phyloP scores from a whole-genome alignment of 768 basidiomycete genomes.

The Lactarius deliciosus region DNA sequence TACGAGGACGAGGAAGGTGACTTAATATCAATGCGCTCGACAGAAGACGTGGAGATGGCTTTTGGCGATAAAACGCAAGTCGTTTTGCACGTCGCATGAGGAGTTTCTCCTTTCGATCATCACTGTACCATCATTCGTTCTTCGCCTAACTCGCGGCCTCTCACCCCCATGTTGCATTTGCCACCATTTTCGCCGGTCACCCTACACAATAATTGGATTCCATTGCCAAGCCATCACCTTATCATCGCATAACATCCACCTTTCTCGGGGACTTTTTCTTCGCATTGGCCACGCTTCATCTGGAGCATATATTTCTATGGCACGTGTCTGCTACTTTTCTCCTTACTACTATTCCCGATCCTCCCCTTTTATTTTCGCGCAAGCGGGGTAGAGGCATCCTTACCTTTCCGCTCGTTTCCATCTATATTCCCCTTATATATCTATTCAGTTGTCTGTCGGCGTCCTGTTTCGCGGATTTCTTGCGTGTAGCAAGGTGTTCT shows the following conservation, averaged over 20 bases:
- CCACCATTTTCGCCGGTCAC: constrained; percentile 19
- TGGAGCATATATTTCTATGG: constrained; percentile 23
- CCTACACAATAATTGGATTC: constrained; percentile 12
- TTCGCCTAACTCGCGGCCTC: constrained; percentile 4
- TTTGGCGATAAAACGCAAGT: constrained; percentile 88
- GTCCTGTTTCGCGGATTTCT: constrained; percentile 30
- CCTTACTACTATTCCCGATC: constrained; percentile 8
- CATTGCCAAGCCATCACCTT: constrained; percentile 24
- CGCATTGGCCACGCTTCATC: constrained; percentile 18
- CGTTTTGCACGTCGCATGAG: constrained; percentile 74
- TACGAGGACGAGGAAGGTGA: constrained; percentile 94
- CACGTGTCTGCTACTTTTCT: constrained; percentile 8
- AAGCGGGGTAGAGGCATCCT: constrained; percentile 11
- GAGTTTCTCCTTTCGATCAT: constrained; percentile 9
- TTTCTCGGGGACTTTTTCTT: constrained; percentile 16
- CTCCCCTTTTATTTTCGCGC: constrained; percentile 2
- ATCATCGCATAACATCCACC: constrained; percentile 18
- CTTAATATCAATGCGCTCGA: constrained; percentile 81
- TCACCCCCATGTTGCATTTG: constrained; percentile 25
- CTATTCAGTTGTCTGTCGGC: constrained; percentile 24
- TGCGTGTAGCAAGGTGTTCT: constrained; percentile 30
- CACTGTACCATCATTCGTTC: constrained; percentile 16
- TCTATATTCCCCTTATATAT: constrained; percentile 29
- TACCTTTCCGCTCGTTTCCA: constrained; percentile 25
- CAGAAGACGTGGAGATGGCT: constrained; percentile 93